These are phyloP conservation scores for Rhinocladiella mackenziei DNA, from an alignment of 2,329 filamentous ascomycete species.

Conservation along the genomic window DNA sequence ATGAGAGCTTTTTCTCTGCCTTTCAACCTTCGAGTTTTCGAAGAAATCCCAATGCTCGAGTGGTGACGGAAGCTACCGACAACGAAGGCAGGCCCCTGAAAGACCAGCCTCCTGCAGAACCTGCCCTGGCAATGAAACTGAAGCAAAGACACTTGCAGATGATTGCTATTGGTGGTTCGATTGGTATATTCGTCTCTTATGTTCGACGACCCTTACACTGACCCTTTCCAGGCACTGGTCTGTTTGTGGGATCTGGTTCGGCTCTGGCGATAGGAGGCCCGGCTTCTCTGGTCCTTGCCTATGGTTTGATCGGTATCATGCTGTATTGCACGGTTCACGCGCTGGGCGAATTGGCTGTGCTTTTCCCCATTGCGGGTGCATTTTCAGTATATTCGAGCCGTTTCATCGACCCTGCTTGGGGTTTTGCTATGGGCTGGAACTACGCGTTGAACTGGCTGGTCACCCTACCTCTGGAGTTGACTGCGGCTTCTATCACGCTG, in stretches of 20 bases:
- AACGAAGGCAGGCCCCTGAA: conserved; percentile 30
- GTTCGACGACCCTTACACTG: conserved; percentile 23
- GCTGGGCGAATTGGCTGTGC: conserved; percentile 81
- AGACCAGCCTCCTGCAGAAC: conserved; percentile 25
- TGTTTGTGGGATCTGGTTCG: conserved; percentile 62
- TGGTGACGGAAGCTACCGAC: conserved; percentile 8
- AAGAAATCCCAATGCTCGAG: conserved; percentile 26
- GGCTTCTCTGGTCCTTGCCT: conserved; percentile 73
- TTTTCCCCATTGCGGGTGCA: conserved; percentile 84
- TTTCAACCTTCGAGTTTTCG: conserved; percentile 32
- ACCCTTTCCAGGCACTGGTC: conserved; percentile 13
- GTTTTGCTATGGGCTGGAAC: conserved; percentile 47
- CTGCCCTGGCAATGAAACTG: conserved; percentile 26
- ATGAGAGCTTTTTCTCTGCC: conserved; percentile 16
- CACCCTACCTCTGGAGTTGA: conserved; percentile 25
- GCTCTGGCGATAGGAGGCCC: conserved; percentile 70
- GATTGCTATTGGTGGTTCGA: conserved; percentile 28
- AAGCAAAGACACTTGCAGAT: conserved; percentile 24
- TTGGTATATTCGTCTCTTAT: no score
- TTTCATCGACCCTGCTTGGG: conserved; percentile 73
- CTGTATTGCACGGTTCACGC: conserved; percentile 88
- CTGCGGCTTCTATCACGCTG: conserved; percentile 23
- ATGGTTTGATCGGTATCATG: conserved; percentile 74
- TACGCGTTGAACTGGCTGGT: conserved; percentile 24
- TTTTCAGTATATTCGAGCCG: conserved; percentile 88